These are phyloP conservation scores for Hypoxylon sp. DNA, from an alignment of 2,329 filamentous ascomycete species.

Conservation along the genomic window DNA sequence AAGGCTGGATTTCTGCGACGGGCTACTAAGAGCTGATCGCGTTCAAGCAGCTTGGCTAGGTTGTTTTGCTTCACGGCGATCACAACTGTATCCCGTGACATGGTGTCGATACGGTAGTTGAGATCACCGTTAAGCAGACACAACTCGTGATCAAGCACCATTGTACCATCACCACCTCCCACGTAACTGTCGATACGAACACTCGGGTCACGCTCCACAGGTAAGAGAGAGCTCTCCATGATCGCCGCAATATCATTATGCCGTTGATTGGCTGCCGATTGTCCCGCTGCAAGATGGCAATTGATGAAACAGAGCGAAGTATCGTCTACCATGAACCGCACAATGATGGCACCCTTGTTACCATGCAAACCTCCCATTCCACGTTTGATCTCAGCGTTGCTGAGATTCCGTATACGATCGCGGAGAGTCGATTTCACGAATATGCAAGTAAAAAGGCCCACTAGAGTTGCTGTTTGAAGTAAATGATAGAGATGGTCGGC, in stretches of 20 bases:
- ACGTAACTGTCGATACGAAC: conserved; percentile 83
- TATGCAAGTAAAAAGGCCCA: conserved; percentile 95
- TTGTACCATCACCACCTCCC: conserved; percentile 92
- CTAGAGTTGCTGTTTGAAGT: conserved; percentile 89
- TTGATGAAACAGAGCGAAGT: conserved; percentile 97
- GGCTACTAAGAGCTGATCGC: conserved; percentile 92
- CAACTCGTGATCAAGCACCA: conserved; percentile 98
- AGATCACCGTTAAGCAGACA: conserved; percentile 96
- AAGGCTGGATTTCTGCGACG: conserved; percentile 91
- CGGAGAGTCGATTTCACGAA: conserved; percentile 89
- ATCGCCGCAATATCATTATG: conserved; percentile 95
- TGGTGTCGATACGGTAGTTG: conserved; percentile 98
- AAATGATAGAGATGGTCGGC: conserved; percentile 83
- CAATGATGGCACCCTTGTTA: conserved; percentile 93
- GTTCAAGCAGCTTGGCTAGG: conserved; percentile 86
- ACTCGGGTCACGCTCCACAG: conserved; percentile 76
- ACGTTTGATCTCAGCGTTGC: conserved; percentile 88
- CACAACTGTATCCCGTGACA: conserved; percentile 93
- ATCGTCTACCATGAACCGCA: conserved; percentile 95
- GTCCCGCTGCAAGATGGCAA: conserved; percentile 95
- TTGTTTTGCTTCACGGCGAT: conserved; percentile 86
- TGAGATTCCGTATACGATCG: conserved; percentile 81
- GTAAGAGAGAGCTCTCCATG: conserved; percentile 83
- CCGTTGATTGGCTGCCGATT: conserved; percentile 88
- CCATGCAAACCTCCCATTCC: conserved; percentile 96